A percentile compares a stretch with the other conserved stretches of the same genome.
phyloP scores from a whole-genome alignment of 306 rosid species.

The Pyrus communis region DNA sequence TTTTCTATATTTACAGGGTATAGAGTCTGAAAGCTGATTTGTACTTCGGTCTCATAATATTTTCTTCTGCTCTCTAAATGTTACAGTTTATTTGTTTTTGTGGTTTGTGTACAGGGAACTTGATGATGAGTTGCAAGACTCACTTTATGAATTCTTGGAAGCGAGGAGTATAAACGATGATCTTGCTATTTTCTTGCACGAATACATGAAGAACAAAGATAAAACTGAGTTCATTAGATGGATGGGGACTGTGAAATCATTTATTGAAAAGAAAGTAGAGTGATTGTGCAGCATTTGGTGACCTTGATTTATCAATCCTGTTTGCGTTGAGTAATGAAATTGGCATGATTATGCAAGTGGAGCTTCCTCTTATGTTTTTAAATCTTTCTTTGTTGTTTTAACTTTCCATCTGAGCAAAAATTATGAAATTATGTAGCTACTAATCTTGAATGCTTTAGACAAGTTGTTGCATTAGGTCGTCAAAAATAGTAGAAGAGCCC shows the following conservation, averaged over 20 bases:
- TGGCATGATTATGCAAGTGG: background rate
- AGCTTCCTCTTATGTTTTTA: background rate
- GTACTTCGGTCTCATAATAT: background rate
- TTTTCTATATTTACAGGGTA: background rate
- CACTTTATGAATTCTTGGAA: conserved; percentile 74
- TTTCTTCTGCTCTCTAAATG: background rate
- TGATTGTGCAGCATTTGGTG: conserved; percentile 10
- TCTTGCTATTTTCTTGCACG: conserved; percentile 65
- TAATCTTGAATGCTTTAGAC: background rate
- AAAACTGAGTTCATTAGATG: conserved; percentile 65
- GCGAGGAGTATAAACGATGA: conserved; percentile 59
- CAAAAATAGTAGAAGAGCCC: background rate
- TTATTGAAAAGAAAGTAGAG: conserved; percentile 49
- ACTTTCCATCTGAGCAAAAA: background rate
- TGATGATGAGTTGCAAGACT: conserved; percentile 72
- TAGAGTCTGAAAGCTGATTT: background rate
- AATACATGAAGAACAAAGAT: conserved; percentile 70
- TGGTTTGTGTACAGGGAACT: conserved; percentile 56
- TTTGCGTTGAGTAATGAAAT: conserved; percentile 9
- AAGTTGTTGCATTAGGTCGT: background rate
- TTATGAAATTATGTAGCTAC: background rate
- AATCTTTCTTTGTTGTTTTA: background rate
- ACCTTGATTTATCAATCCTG: conserved; percentile 1
- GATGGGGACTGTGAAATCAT: conserved; percentile 67
- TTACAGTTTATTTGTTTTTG: background rate